Evolutionary conservation across 139 green algal species (phyloP), one percentile per base, ranked within the genome.

Genomic region (Chlorella vulgaris): DNA sequence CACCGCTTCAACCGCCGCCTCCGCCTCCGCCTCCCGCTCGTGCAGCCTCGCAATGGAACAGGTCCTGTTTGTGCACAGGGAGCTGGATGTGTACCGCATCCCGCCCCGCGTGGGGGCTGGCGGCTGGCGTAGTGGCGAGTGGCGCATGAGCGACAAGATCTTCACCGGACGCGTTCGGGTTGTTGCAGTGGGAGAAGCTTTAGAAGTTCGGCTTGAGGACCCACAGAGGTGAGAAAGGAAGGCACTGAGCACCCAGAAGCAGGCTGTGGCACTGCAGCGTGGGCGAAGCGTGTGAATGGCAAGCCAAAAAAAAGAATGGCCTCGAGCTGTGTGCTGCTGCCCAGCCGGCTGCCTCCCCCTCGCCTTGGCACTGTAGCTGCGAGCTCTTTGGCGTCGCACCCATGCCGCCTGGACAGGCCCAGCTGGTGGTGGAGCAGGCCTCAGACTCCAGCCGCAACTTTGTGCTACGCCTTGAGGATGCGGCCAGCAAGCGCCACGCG

Each of bases 301-400:
- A n/a, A n/a, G n/a, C n/a, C n/a, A n/a, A n/a, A n/a, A n/a, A n/a
- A n/a, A n/a, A n/a, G n/a, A n/a, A n/a, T n/a, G n/a, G n/a, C n/a
- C n/a, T n/a, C n/a, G n/a, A n/a, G n/a, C n/a, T n/a, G n/a, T n/a
- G n/a, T n/a, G n/a, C n/a, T n/a, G n/a, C n/a, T n/a, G n/a, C n/a
- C n/a, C n/a, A n/a, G n/a, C n/a, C n/a, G n/a, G n/a, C n/a, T 58
- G 47, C 47, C 47, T 58, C 47, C 15, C 15, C 15, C 5, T 65
- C 55, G 18, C 39, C 0, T 1, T 15, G 18, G 4, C 51, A 13
- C 18, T 83, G 71, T 87, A 94, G 86, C 38, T 90, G 87, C 3
- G 89, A 95, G n/a, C 79, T 96, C 7, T 97, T 95, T 86, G 91
- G 87, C 0, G 65, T 88, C 55, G 94, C 89, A 71, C 92, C 91